These are phyloP conservation scores for Fusarium bactridioides DNA, from an alignment of 2,329 filamentous ascomycete species.

Conservation along the genomic window DNA sequence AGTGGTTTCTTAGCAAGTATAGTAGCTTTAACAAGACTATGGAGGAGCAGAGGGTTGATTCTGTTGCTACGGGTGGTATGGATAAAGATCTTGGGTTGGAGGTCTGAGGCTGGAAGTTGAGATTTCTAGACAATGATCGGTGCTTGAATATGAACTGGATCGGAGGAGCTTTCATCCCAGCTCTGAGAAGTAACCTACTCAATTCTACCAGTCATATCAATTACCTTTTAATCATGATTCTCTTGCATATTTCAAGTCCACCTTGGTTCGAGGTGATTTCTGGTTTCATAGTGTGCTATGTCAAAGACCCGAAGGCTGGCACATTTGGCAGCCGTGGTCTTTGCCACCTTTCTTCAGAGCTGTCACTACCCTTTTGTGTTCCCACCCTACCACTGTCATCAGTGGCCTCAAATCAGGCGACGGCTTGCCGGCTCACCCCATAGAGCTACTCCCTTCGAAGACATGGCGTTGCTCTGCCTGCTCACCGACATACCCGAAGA, in stretches of 20 bases:
- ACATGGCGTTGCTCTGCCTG: neutral
- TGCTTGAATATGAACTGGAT: neutral
- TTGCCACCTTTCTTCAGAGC: neutral
- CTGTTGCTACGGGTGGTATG: neutral
- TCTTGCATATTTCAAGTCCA: accelerated
- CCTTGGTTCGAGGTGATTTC: too few relatives aligned
- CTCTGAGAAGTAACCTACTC: neutral
- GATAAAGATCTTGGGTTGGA: neutral
- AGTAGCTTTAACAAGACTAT: neutral
- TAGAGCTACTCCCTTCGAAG: accelerated
- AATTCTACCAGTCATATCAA: accelerated
- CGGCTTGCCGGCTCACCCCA: accelerated
- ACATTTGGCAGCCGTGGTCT: too few relatives aligned
- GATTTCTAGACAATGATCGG: accelerated
- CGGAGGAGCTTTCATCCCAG: neutral
- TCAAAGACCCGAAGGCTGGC: too few relatives aligned
- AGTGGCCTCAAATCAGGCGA: neutral
- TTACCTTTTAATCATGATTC: accelerated
- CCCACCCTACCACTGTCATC: accelerated
- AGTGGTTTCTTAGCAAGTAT: neutral
- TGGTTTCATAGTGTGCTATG: neutral
- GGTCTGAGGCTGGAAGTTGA: neutral
- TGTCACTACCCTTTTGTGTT: neutral
- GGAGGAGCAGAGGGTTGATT: neutral
- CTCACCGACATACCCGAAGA: neutral